phyloP scores from a whole-genome alignment of 306 rosid genomes.

The Cercis canadensis region DNA sequence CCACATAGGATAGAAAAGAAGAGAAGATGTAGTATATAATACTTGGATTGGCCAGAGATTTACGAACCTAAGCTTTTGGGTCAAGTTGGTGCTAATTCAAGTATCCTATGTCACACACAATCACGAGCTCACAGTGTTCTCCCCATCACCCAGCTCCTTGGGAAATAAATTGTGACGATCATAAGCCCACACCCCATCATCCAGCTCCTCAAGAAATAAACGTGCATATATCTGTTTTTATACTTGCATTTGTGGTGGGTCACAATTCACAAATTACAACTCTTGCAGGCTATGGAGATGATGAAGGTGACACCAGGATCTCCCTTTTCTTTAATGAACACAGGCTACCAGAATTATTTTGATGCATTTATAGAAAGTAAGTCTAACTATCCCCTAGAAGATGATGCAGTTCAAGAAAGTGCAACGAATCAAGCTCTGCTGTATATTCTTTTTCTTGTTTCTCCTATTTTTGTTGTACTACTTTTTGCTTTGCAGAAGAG shows the following conservation, averaged over 20 bases:
- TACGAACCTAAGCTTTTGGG: too few relatives aligned
- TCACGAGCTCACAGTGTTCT: too few relatives aligned
- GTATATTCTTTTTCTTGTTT: conserved; percentile 69
- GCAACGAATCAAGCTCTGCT: conserved; percentile 57
- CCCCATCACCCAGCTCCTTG: too few relatives aligned
- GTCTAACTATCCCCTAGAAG: conserved; percentile 48
- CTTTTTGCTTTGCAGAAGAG: conserved; percentile 72
- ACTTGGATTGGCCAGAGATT: too few relatives aligned
- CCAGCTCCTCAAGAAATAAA: too few relatives aligned
- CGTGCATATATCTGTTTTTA: background rate
- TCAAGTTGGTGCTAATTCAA: too few relatives aligned
- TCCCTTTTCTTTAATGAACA: conserved; percentile 57
- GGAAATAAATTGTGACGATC: too few relatives aligned
- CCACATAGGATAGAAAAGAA: too few relatives aligned
- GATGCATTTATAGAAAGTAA: conserved; percentile 82
- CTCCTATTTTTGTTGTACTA: conserved; percentile 75
- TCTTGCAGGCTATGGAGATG: conserved; percentile 94
- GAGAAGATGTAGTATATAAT: too few relatives aligned
- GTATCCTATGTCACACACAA: too few relatives aligned
- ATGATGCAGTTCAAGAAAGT: conserved; percentile 55
- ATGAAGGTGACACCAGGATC: conserved; percentile 63
- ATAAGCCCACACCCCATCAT: too few relatives aligned
- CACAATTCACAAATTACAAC: background rate
- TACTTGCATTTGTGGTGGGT: conserved; percentile 12
- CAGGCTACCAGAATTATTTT: conserved; percentile 69